Percentiles rank a stretch among this genome's conserved stretches.
These are phyloP conservation scores for Pseudogymnoascus sp. DNA, from an alignment of 2,329 filamentous ascomycete genomes.

Conservation along the genomic window DNA sequence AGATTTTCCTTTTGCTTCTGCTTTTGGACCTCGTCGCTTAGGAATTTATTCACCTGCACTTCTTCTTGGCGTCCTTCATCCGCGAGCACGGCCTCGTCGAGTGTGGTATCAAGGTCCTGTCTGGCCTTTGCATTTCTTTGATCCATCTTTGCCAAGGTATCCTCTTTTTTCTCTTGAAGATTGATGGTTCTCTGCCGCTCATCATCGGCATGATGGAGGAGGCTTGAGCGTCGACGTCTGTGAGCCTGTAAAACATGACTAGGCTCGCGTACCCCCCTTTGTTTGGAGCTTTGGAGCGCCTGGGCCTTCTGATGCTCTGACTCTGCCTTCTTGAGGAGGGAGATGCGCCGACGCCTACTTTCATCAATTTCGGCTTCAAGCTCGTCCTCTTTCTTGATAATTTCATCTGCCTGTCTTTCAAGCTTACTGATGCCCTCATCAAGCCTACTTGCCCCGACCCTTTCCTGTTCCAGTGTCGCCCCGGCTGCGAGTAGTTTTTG, in stretches of 20 bases:
- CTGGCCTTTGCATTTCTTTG: not conserved
- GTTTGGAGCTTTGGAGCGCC: not conserved
- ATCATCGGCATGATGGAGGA: constrained; percentile 2
- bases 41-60: not conserved
- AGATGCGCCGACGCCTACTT: not conserved
- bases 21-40: not conserved
- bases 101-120: not conserved
- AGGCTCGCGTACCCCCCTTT: not conserved
- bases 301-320: not conserved
- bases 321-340: not conserved
- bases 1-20: not conserved
- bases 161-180: not conserved
- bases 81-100: not conserved
- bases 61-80: not conserved
- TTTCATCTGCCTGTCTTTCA: not conserved
- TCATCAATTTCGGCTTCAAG: constrained; percentile 6
- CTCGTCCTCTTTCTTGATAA: not conserved
- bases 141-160: not conserved
- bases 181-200: not conserved
- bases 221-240: not conserved
- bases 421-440: not conserved
- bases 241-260: not conserved
- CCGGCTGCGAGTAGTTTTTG: not conserved
- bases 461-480: not conserved
- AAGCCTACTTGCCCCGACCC: not conserved